phyloP scores from a whole-genome alignment of 148 eudicot species.

The Vaccinium macrocarpon region DNA sequence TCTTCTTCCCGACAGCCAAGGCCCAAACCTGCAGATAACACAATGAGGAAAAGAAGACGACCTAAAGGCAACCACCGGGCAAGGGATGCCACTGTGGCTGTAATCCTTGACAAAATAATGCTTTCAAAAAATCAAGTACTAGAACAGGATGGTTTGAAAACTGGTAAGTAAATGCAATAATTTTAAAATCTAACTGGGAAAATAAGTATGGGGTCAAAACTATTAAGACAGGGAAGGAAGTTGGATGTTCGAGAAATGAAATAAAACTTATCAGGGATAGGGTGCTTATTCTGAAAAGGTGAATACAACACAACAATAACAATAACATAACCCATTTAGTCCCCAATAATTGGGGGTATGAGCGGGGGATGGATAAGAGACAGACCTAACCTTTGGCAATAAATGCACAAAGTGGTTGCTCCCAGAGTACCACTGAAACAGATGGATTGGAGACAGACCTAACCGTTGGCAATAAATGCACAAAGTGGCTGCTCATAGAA shows the following conservation, averaged over 20 bases:
- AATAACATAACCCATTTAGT: too few species aligned
- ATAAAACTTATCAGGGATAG: background rate
- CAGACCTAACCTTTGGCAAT: too few species aligned
- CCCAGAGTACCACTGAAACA: too few species aligned
- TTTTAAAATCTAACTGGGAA: slow-evolving; percentile 1
- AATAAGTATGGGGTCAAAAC: background rate
- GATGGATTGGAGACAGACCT: too few species aligned
- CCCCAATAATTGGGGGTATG: too few species aligned
- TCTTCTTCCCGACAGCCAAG: slow-evolving; percentile 81
- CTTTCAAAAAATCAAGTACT: background rate
- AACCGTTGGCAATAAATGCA: too few species aligned
- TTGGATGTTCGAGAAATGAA: background rate
- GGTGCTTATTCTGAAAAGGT: background rate
- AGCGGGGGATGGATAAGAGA: too few species aligned
- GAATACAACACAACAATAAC: too few species aligned
- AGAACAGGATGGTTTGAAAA: background rate
- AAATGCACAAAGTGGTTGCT: too few species aligned
- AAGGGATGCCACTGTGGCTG: background rate
- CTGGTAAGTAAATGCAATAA: background rate
- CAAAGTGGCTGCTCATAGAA: too few species aligned
- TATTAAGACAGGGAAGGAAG: background rate
- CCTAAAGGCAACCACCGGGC: background rate
- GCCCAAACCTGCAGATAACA: slow-evolving; percentile 72
- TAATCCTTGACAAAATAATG: background rate
- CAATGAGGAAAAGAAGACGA: background rate